phyloP scores from a whole-genome alignment of 2,329 filamentous ascomycete species.

The Dactylellina leptospora region DNA sequence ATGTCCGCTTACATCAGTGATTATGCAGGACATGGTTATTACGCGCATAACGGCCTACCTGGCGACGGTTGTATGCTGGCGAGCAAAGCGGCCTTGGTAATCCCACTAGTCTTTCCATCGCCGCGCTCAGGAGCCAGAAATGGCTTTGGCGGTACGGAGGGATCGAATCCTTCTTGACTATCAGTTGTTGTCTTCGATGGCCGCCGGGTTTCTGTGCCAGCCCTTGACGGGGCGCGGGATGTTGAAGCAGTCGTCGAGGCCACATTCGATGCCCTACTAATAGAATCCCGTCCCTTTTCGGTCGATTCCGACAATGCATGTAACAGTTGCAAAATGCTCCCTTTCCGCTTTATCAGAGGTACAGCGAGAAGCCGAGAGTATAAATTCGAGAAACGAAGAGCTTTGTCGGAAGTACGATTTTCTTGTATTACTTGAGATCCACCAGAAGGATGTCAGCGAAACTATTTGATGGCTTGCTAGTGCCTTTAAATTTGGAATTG shows the following conservation, averaged over 20 bases:
- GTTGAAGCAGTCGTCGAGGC: conserved; percentile 51
- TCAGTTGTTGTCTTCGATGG: conserved; percentile 24
- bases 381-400: conserved; percentile 85
- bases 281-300: conserved; percentile 13
- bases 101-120: conserved; percentile 25
- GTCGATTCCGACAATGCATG: conserved; percentile 79
- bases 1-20: conserved; percentile 57
- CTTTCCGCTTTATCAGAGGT: conserved; percentile 92
- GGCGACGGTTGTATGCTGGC: conserved; percentile 35
- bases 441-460: conserved; percentile 38
- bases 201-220: conserved; percentile 25
- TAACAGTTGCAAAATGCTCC: conserved; percentile 92
- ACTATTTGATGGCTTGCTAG: conserved; percentile 11
- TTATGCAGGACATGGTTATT: background rate
- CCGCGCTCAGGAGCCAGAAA: conserved; percentile 44
- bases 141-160: conserved; percentile 33
- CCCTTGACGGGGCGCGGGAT: conserved; percentile 33
- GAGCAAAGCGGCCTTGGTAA: conserved; percentile 40
- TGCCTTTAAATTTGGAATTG: conserved; percentile 23
- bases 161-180: conserved; percentile 31
- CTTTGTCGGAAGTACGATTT: conserved; percentile 76
- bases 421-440: conserved; percentile 72
- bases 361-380: conserved; percentile 89
- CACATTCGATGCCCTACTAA: conserved; percentile 22
- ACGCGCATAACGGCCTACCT: conserved; percentile 12